Base-by-base conservation (phyloP, 2,329 filamentous ascomycete genomes). In the Drechslera avenae region DNA sequence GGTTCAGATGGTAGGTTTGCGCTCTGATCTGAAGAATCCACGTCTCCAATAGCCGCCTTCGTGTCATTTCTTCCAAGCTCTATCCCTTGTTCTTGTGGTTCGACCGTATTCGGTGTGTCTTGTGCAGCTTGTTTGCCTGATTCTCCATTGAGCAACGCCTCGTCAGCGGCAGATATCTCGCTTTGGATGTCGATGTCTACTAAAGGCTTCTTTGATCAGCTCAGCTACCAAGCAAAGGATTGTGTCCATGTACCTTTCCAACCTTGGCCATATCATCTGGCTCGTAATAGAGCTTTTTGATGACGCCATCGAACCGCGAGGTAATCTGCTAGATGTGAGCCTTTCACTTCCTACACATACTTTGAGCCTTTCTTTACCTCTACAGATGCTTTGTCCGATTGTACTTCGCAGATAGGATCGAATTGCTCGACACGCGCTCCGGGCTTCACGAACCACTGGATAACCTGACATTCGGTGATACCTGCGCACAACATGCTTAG, bases 381-480 rank as follows among this genome's bases (percentile, higher is more conserved):
- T 40, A 83, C 81, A 42, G 83, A 81, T 18, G 94, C 94, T 76
- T 99, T 99, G 78, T 99, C 94, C 67, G 92, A 97, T 74, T 97
- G 94, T 36, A 99, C 95, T 78, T 99, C 94, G 77, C 94, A 99
- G 39, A 99, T 83, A 53, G 93, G 94, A 64, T 95, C 94, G 83
- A 96, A 99, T 78, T 99, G 93, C 78, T 99, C 92, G 64, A 99
- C 92, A 50, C 89, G 87, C 30, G 94, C 94, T 51, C 92, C 93
- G 41, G 95, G 91, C 76, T 97, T 89, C 60, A 99, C 93, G 73
- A 97, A 99, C 94, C 94, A 99, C 79, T 99, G 94, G 67, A 97
- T 97, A 68, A 99, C 90, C 76, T 99, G 94, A 70, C 94, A 96
- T 78, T 99, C 94, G 71, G 94, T 92, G 68, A 97, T 99, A 47